Evolutionary conservation across 176 grass and related monocot species (phyloP).

Genomic region (Eleusine indica): DNA sequence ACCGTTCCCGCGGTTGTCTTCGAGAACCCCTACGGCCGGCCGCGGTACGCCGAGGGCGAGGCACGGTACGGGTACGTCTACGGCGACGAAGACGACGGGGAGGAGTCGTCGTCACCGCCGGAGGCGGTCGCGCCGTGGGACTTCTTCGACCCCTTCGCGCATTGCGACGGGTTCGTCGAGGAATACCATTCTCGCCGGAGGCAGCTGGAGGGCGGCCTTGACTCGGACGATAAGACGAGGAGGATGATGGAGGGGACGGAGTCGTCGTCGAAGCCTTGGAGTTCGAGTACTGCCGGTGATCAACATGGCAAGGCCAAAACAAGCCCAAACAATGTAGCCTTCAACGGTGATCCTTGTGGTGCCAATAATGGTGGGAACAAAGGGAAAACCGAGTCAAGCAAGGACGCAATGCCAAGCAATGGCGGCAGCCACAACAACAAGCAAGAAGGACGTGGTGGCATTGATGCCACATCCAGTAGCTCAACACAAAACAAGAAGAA

Average conservation of each 20-base stretch:
- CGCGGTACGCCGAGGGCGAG: not conserved
- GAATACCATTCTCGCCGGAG: conserved; percentile 22
- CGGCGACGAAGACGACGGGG: not conserved
- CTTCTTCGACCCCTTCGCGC: conserved; percentile 69
- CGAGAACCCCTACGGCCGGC: conserved; percentile 32
- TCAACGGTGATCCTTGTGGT: not conserved
- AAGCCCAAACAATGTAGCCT: conserved; percentile 6
- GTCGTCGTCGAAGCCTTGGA: not conserved
- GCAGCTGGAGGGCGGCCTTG: too few relatives aligned
- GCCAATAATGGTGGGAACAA: not conserved
- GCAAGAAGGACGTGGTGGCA: not conserved
- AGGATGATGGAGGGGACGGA: not conserved
- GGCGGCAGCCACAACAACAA: not conserved
- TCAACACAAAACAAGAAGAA: conserved; percentile 20
- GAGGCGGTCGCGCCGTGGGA: conserved; percentile 58
- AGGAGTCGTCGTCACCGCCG: conserved; percentile 40
- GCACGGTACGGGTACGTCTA: not conserved
- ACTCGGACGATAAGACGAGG: not conserved
- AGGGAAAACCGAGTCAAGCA: not conserved
- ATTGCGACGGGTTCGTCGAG: conserved; percentile 56
- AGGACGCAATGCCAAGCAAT: conserved; percentile 3
- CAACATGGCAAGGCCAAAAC: conserved; percentile 28
- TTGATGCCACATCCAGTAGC: not conserved
- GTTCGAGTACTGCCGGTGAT: conserved; percentile 7
- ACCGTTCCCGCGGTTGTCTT: conserved; percentile 47